Base-by-base conservation (phyloP, 768 basidiomycete genomes). In the Dacryopinax spathularia region DNA sequence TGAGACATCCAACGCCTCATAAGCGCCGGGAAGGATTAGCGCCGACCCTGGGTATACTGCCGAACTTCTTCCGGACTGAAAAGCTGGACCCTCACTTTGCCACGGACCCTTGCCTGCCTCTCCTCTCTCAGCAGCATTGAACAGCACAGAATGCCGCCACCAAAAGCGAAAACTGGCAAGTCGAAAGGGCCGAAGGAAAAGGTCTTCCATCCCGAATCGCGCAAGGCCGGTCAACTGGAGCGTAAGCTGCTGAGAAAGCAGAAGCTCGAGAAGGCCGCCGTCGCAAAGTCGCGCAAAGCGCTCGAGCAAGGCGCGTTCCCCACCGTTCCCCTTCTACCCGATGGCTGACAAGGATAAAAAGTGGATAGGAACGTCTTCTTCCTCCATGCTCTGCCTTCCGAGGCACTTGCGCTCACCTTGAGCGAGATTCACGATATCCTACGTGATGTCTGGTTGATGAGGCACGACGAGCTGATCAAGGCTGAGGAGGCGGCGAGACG, bases 361-460 rank as follows among this genome's bases (percentile, higher is more conserved):
- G 88, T 80, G 66, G 83, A 89, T 69, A 75, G 87, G 10, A 87
- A 84, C 72, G 80, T 81, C 13, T 91, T 91, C 74, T 91, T 89
- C 73, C 87, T 80, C 68, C 80, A 86, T 65, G 82, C 84, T 10
- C 71, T 91, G 7, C 88, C 88, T 0, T 77, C 81, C 56, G 80
- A 81, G 39, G 76, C 75, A 9, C 78, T 79, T 1, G 77, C 77
- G 2, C 72, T 91, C 60, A 77, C 82, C 0, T 77, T 91, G 1
- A 76, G 81, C 27, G 84, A 87, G 39, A 73, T 92, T 34, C 90
- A 91, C 69, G 71, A 73, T 2, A 68, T 91, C 63, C 73, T 91
- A 12, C 73, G 76, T 31, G 82, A 87, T 59, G 73, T 86, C 18
- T 91, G 90, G 90, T 73, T 91, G 25, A 78, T 83, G n/a, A 77